Percentiles rank a stretch among this genome's conserved stretches.
These are phyloP conservation scores for Rhizopogon salebrosus DNA, from an alignment of 768 basidiomycete genomes.

Conservation along the genomic window DNA sequence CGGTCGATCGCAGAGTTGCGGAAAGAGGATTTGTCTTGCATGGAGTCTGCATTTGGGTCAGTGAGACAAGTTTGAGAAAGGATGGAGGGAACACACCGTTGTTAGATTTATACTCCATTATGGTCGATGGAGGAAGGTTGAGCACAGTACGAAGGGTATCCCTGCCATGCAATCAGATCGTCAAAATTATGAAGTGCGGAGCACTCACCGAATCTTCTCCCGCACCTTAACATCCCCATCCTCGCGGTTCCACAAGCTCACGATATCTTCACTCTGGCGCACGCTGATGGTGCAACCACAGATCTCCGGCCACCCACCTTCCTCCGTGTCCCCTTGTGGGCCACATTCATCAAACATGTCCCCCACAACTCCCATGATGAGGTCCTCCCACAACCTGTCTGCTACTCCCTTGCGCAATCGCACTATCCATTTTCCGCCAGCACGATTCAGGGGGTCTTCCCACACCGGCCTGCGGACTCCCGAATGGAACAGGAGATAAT, in stretches of 20 bases:
- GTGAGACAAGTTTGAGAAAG: background rate
- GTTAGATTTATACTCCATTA: slow-evolving; percentile 95
- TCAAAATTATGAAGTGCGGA: slow-evolving; percentile 24
- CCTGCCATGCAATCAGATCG: slow-evolving; percentile 33
- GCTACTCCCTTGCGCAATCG: slow-evolving; percentile 87
- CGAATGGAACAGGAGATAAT: slow-evolving; percentile 88
- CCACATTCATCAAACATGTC: slow-evolving; percentile 80
- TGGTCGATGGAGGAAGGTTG: slow-evolving; percentile 67
- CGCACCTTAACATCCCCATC: slow-evolving; percentile 72
- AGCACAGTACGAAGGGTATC: slow-evolving; percentile 77
- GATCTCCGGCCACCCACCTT: slow-evolving; percentile 64
- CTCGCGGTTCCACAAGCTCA: slow-evolving; percentile 87
- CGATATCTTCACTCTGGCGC: slow-evolving; percentile 88
- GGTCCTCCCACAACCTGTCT: slow-evolving; percentile 88
- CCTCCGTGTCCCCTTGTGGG: slow-evolving; percentile 26
- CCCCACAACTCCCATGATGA: slow-evolving; percentile 81
- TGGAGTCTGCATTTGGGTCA: slow-evolving; percentile 55
- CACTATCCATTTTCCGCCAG: slow-evolving; percentile 94
- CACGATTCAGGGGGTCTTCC: slow-evolving; percentile 88
- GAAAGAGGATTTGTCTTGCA: slow-evolving; percentile 87
- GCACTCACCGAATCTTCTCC: slow-evolving; percentile 74
- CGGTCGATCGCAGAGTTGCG: slow-evolving; percentile 58
- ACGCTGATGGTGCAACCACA: slow-evolving; percentile 96
- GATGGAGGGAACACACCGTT: slow-evolving; percentile 47
- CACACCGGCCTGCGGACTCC: slow-evolving; percentile 87